Evolutionary conservation across 352 stramenopile genomes (phyloP).

Genomic region (Pythium dissimile): DNA sequence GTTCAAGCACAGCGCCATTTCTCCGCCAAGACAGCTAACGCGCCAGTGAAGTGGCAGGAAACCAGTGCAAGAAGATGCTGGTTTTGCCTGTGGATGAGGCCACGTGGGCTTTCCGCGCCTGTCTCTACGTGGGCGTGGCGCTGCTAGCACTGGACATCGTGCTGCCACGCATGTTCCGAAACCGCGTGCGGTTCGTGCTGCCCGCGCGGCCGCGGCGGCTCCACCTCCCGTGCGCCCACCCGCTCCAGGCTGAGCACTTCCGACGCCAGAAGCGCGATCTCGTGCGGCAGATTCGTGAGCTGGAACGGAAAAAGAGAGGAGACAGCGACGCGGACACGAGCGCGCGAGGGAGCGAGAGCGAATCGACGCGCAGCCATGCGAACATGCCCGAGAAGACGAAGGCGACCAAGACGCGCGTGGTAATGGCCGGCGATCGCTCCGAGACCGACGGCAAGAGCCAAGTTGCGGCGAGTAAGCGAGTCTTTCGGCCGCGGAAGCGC

Average conservation of each 20-base stretch:
- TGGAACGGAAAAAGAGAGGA: constrained; percentile 32
- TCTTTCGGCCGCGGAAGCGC: not conserved
- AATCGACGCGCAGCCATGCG: not conserved
- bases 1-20: too few relatives aligned
- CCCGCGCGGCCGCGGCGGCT: constrained; percentile 21
- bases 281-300: constrained; percentile 27
- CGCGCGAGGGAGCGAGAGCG: not conserved
- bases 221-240: constrained; percentile 15
- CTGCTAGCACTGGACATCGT: constrained; percentile 49
- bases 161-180: constrained; percentile 48
- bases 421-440: constrained; percentile 4
- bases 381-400: not conserved
- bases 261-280: constrained; percentile 37
- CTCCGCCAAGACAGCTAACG: not conserved
- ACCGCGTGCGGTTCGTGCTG: constrained; percentile 46
- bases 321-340: not conserved
- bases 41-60: not conserved
- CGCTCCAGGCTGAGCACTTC: constrained; percentile 38
- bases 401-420: constrained; percentile 1
- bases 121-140: constrained; percentile 50
- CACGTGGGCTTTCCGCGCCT: constrained; percentile 45
- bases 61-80: constrained; percentile 19
- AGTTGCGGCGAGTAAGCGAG: not conserved
- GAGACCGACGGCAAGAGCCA: constrained; percentile 7
- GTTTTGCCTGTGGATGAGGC: constrained; percentile 52